phyloP scores from a whole-genome alignment of 805 yeast genomes.

The Candida gorgasii region DNA sequence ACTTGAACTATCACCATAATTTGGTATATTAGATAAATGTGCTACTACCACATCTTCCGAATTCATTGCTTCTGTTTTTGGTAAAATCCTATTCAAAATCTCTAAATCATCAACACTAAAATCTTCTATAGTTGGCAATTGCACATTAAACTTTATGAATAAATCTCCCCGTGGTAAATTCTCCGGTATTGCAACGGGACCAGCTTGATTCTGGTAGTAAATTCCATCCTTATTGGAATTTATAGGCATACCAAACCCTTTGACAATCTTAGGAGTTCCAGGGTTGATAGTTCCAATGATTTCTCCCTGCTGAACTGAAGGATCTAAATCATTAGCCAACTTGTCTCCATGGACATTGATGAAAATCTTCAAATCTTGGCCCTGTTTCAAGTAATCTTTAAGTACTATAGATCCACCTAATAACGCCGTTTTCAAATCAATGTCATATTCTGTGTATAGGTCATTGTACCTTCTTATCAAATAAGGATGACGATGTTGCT shows the following conservation, averaged over 20 bases:
- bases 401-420: slow-evolving; percentile 54
- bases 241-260: slow-evolving; percentile 66
- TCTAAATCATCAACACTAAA: slow-evolving; percentile 26
- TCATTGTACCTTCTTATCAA: slow-evolving; percentile 48
- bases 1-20: background rate
- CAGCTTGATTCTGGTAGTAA: slow-evolving; percentile 22
- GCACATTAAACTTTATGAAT: slow-evolving; percentile 40
- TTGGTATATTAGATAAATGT: slow-evolving; percentile 3
- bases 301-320: slow-evolving; percentile 34
- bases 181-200: slow-evolving; percentile 11
- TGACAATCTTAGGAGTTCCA: slow-evolving; percentile 48
- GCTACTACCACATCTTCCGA: background rate
- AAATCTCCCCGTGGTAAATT: slow-evolving; percentile 34
- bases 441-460: slow-evolving; percentile 43
- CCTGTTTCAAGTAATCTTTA: slow-evolving; percentile 32
- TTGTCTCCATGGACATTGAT: slow-evolving; percentile 38
- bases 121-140: slow-evolving; percentile 30
- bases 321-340: slow-evolving; percentile 18
- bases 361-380: slow-evolving; percentile 28
- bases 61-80: slow-evolving; percentile 8
- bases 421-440: slow-evolving; percentile 55
- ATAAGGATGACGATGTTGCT: slow-evolving; percentile 36
- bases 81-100: slow-evolving; percentile 22
- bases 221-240: slow-evolving; percentile 26
- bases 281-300: slow-evolving; percentile 56